Percentiles rank a stretch among this genome's conserved stretches.
Evolutionary conservation across 139 green algal genomes (phyloP).

Genomic region (Nannochloris sp.): DNA sequence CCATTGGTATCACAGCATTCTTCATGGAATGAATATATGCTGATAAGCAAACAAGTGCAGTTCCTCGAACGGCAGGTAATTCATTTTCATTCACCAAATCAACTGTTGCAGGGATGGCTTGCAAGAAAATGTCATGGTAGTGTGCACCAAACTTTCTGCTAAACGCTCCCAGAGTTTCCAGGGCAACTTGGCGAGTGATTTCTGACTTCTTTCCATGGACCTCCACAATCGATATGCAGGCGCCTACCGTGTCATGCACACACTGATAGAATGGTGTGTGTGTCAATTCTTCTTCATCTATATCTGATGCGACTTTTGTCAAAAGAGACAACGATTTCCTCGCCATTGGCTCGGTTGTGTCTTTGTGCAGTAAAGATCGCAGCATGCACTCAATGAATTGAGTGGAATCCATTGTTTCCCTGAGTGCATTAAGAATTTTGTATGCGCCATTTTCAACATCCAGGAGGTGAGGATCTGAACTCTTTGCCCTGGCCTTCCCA

Average conservation of each 20-base stretch:
- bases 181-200: constrained; percentile 33
- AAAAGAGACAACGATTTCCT: background rate
- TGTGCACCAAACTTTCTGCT: constrained; percentile 22
- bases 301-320: background rate
- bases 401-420: background rate
- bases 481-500: background rate
- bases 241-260: background rate
- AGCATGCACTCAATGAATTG: background rate
- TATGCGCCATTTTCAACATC: background rate
- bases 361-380: background rate
- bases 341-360: background rate
- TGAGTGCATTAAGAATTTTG: background rate
- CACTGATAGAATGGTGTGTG: background rate
- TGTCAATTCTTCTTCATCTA: background rate
- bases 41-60: constrained; percentile 31
- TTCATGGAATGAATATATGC: constrained; percentile 31
- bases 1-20: constrained; percentile 37
- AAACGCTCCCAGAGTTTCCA: constrained; percentile 35
- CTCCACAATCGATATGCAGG: background rate
- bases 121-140: constrained; percentile 15
- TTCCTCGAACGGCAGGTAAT: constrained; percentile 36
- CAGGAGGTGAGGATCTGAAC: background rate
- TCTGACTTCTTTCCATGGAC: background rate
- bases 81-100: constrained; percentile 7
- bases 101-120: constrained; percentile 17